Conservation (phyloP, 2,329 filamentous ascomycete species). For the Colletotrichum theobromicola region DNA sequence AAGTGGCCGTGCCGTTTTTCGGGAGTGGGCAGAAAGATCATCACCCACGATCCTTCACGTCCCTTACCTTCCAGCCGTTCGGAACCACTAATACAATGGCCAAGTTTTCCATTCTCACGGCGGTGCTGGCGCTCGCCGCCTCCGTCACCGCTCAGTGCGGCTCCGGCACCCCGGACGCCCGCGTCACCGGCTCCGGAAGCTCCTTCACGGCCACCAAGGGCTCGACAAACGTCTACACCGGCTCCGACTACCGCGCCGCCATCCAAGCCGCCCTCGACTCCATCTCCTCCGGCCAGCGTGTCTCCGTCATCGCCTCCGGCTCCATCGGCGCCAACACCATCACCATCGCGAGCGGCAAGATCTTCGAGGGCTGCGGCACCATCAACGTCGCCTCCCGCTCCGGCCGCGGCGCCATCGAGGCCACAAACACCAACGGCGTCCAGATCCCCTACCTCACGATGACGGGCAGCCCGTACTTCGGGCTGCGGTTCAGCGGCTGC, state of each 20-base stretch:
- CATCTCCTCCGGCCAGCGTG: slow-evolving; percentile 55
- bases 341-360: slow-evolving; percentile 56
- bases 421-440: slow-evolving; percentile 50
- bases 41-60: background rate
- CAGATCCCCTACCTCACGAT: slow-evolving; percentile 61
- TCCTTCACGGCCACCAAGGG: slow-evolving; percentile 50
- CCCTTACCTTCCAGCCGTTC: background rate
- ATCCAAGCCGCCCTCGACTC: slow-evolving; percentile 60
- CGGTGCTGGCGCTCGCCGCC: slow-evolving; percentile 45
- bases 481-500: slow-evolving; percentile 59
- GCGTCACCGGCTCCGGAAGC: slow-evolving; percentile 50
- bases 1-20: background rate
- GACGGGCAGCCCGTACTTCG: slow-evolving; percentile 64
- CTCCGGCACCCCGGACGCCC: slow-evolving; percentile 49
- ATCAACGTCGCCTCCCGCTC: slow-evolving; percentile 48
- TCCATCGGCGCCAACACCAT: slow-evolving; percentile 60
- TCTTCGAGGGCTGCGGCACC: slow-evolving; percentile 63
- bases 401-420: slow-evolving; percentile 60
- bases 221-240: slow-evolving; percentile 52
- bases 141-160: slow-evolving; percentile 50
- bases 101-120: slow-evolving; percentile 28
- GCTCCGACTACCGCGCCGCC: slow-evolving; percentile 57
- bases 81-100: slow-evolving; percentile 21
- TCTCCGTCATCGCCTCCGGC: slow-evolving; percentile 59
- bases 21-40: background rate